Conservation (phyloP, 2,329 filamentous ascomycete species). For the Neofusicoccum cordaticola region DNA sequence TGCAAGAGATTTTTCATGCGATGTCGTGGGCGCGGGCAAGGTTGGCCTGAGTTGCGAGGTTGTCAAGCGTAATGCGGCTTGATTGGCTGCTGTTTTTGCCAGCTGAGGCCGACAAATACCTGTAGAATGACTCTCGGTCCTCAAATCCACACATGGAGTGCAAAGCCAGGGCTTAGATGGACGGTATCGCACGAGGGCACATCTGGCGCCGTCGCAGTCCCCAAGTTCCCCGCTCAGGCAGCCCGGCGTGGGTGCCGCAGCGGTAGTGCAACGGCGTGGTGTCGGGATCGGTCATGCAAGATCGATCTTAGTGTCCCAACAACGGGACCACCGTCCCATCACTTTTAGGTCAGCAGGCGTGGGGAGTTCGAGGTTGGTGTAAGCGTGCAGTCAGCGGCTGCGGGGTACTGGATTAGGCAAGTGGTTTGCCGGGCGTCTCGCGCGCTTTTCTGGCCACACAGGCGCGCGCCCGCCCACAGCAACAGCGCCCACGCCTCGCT, state of each 20-base stretch:
- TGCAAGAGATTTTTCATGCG: background rate
- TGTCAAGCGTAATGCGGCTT: background rate
- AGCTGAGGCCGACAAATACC: no score
- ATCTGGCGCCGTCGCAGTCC: no score
- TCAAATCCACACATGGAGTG: no score
- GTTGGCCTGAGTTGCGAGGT: background rate
- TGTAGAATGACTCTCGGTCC: no score
- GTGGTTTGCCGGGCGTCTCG: no score
- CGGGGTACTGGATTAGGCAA: background rate
- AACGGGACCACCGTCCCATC: background rate
- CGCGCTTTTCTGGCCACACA: no score
- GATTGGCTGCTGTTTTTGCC: background rate
- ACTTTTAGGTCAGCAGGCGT: background rate
- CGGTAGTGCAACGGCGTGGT: background rate
- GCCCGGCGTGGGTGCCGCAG: no score
- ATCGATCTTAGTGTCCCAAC: slow-evolving; percentile 8
- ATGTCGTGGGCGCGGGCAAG: background rate
- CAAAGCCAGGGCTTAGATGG: no score
- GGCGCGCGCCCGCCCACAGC: no score
- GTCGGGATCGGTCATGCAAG: background rate
- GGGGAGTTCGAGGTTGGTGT: background rate
- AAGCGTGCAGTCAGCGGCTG: background rate
- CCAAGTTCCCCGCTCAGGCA: no score
- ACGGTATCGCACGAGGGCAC: no score
- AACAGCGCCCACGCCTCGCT: no score